Base-by-base conservation (phyloP, 805 yeast genomes). In the Cyberlindnera japonica region DNA sequence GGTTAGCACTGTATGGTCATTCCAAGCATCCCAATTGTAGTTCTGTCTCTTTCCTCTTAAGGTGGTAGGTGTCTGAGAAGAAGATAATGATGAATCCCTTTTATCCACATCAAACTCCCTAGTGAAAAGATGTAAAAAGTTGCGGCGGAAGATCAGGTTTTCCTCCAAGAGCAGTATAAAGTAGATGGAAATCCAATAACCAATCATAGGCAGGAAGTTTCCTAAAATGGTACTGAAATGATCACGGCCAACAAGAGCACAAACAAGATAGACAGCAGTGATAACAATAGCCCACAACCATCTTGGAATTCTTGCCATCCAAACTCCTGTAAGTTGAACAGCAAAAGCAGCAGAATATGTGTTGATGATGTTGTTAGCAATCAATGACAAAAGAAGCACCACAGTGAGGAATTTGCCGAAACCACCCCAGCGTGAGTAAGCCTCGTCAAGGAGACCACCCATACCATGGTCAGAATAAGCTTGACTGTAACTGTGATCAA, bases 101-200 rank as follows among this genome's bases (percentile, higher is more conserved):
- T 7, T 11, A 8, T 37, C 42, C 18, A 24, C 21, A 18, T 30
- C 40, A 44, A 74, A 68, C 43, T 71, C 81, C 47, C 61, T 58
- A 11, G 65, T 63, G 58, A 59, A 73, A n/a, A 72, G 41, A 35
- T 63, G 61, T 12, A 77, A 57, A 41, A 67, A 62, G 30, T 64
- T 52, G 34, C 61, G 70, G 56, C 96, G 72, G 65, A 87, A 87
- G 14, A 86, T 69, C 4, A 71, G 41, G 54, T 85, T 85, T 58
- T 87, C 96, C 49, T 83, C 86, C 3, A 85, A 44, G 24, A 86
- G 62, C 33, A 87, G 58, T n/a, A 76, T 73, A 52, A 81, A 76
- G 59, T 87, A 88, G 65, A 87, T 84, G 43, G 90, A 77, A 41
- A 85, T 76, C 96, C 96, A 87, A 63, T 87, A 87, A 2, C 95